Conservation (phyloP, 192 early-diverging fungal species). For the Chytriomyces sp. region DNA sequence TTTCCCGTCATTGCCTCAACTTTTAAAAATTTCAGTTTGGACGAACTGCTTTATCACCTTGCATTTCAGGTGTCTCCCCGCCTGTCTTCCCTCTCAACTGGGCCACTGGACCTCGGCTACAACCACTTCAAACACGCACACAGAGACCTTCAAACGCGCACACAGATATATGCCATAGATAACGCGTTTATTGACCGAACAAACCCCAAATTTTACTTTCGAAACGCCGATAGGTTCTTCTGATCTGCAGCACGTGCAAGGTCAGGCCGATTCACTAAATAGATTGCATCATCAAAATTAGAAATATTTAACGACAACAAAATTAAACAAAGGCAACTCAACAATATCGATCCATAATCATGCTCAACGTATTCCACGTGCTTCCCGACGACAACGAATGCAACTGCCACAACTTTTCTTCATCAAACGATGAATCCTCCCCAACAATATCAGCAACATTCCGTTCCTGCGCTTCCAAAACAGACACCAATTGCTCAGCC, state of each 20-base stretch:
- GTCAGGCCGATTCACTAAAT: conserved; percentile 78
- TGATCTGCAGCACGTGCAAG: conserved; percentile 77
- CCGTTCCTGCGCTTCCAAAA: conserved; percentile 77
- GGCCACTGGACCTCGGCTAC: no score
- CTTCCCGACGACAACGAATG: conserved; percentile 58
- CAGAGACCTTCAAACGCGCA: no score
- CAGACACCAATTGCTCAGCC: conserved; percentile 88
- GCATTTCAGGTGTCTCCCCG: no score
- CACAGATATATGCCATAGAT: no score
- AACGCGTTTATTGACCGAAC: no score
- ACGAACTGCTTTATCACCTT: no score
- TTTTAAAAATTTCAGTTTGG: no score
- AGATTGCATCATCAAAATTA: conserved; percentile 38
- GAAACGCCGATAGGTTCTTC: conserved; percentile 78
- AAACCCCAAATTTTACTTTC: background rate
- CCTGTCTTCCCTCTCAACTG: no score
- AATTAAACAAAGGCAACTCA: conserved; percentile 39
- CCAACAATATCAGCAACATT: conserved; percentile 32
- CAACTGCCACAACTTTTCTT: conserved; percentile 43
- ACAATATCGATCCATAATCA: conserved; percentile 58
- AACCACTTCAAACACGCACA: no score
- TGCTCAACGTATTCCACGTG: conserved; percentile 85
- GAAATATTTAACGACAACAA: background rate
- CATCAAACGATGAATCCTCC: conserved; percentile 70
- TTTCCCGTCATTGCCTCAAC: no score